phyloP scores from a whole-genome alignment of 805 yeast genomes.

The Zygoascus flipseniorum region DNA sequence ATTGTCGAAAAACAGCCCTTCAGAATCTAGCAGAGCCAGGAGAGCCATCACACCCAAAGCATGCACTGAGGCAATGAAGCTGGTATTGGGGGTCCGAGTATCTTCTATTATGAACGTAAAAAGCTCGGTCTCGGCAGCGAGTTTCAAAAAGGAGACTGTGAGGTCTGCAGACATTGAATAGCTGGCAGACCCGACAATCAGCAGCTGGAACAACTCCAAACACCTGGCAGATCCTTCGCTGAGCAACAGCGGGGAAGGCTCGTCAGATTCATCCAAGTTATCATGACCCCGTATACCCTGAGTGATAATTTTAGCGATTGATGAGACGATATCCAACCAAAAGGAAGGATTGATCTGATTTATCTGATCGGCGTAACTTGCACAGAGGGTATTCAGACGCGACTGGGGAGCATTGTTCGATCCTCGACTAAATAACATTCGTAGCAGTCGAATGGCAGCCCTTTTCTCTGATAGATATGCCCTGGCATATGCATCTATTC shows the following conservation, averaged over 20 bases:
- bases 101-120: background rate
- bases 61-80: background rate
- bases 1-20: slow-evolving; percentile 18
- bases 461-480: slow-evolving; percentile 16
- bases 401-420: background rate
- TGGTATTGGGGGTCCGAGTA: background rate
- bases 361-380: background rate
- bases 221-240: background rate
- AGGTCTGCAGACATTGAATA: background rate
- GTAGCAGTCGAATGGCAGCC: slow-evolving; percentile 12
- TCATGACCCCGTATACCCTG: background rate
- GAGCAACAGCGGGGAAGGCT: background rate
- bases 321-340: background rate
- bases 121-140: background rate
- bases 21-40: slow-evolving; percentile 21
- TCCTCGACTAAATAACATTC: slow-evolving; percentile 7
- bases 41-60: slow-evolving; percentile 11
- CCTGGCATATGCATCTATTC: slow-evolving; percentile 7
- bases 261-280: background rate
- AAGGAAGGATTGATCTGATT: background rate
- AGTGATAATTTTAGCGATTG: background rate
- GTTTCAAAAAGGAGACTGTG: background rate
- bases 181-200: background rate
- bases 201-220: background rate
- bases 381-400: background rate